These are phyloP conservation scores for Postia placenta DNA, from an alignment of 768 basidiomycete genomes.

Conservation along the genomic window DNA sequence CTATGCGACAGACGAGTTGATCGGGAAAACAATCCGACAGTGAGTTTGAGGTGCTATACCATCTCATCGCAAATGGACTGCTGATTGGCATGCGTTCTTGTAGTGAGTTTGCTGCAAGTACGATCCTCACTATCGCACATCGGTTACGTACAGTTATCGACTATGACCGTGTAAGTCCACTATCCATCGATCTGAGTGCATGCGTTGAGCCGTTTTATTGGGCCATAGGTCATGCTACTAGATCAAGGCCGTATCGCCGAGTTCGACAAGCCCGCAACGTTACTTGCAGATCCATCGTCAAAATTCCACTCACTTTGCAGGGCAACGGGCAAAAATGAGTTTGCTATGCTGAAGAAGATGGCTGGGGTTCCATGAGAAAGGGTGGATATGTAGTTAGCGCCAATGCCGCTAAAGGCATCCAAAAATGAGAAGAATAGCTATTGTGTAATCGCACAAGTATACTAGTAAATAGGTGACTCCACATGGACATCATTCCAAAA, in stretches of 20 bases:
- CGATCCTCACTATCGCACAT: constrained; percentile 81
- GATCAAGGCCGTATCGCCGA: constrained; percentile 77
- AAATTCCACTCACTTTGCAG: constrained; percentile 66
- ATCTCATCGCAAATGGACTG: not conserved
- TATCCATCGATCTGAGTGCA: not conserved
- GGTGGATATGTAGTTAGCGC: too few relatives aligned
- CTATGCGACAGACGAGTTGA: constrained; percentile 86
- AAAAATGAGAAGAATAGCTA: too few relatives aligned
- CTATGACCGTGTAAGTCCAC: constrained; percentile 64
- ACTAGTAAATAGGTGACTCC: constrained; percentile 8
- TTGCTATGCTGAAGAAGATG: constrained; percentile 61
- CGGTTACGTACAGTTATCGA: constrained; percentile 76
- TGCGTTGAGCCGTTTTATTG: not conserved
- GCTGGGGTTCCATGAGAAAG: constrained; percentile 45
- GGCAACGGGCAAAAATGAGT: constrained; percentile 69
- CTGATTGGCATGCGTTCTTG: not conserved
- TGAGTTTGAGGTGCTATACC: constrained; percentile 34
- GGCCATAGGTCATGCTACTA: constrained; percentile 62
- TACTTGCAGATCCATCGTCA: constrained; percentile 52
- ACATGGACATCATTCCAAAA: constrained; percentile 10
- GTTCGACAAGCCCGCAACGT: constrained; percentile 56
- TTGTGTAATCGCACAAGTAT: not conserved
- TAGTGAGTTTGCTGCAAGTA: constrained; percentile 76
- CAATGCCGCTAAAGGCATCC: too few relatives aligned
- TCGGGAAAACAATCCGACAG: constrained; percentile 76